A percentile compares a stretch with the other conserved stretches of the same genome.
Evolutionary conservation across 2,329 filamentous ascomycete species (phyloP).

Genomic region (Colletotrichum godetiae): DNA sequence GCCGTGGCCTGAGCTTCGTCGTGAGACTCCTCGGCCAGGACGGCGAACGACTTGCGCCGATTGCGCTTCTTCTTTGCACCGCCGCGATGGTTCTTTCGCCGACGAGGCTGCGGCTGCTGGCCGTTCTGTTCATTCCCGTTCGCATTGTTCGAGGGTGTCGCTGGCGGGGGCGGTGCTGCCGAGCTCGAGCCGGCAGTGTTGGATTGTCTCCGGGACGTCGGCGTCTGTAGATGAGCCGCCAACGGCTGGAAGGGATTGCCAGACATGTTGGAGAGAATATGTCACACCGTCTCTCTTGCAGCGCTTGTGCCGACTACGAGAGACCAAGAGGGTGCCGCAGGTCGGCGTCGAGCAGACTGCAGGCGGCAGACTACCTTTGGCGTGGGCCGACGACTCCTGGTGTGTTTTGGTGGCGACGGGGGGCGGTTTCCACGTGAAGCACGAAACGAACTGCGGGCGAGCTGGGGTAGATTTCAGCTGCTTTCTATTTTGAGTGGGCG

Average conservation of each 20-base stretch:
- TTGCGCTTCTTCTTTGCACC: constrained; percentile 82
- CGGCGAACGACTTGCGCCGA: constrained; percentile 84
- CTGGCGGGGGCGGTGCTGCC: constrained; percentile 22
- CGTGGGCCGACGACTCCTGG: constrained; percentile 19
- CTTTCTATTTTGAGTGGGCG: constrained; percentile 10
- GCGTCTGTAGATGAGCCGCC: constrained; percentile 30
- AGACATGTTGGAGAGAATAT: constrained; percentile 41
- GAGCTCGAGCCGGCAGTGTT: constrained; percentile 33
- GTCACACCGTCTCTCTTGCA: constrained; percentile 21
- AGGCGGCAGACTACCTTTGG: constrained; percentile 9
- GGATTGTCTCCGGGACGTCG: constrained; percentile 21
- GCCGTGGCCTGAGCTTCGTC: constrained; percentile 46
- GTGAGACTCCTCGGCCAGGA: constrained; percentile 66
- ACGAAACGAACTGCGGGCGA: constrained; percentile 9
- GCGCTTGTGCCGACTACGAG: constrained; percentile 17
- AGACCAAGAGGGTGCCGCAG: constrained; percentile 20
- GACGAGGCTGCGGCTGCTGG: constrained; percentile 35
- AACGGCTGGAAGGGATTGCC: constrained; percentile 46
- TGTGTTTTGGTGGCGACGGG: constrained; percentile 28
- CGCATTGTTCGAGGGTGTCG: constrained; percentile 18
- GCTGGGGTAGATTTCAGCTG: not conserved
- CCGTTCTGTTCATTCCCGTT: constrained; percentile 31
- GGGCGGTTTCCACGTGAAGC: constrained; percentile 29
- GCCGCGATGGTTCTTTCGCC: constrained; percentile 79
- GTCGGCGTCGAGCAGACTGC: constrained; percentile 15